Base-by-base conservation (phyloP, 2,329 filamentous ascomycete species). In the Phialemoniopsis sp. region DNA sequence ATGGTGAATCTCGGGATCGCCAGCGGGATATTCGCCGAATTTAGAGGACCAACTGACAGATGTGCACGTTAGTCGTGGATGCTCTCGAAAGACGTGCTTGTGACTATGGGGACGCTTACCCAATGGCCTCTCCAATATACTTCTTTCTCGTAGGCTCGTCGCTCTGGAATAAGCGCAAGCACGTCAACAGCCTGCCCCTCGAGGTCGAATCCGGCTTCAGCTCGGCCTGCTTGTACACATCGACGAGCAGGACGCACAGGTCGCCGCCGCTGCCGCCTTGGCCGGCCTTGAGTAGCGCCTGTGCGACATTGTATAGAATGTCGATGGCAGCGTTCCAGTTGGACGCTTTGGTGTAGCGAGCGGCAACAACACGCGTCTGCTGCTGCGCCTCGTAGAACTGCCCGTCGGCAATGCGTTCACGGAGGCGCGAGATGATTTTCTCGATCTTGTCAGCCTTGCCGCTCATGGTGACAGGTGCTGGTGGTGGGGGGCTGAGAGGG, bases 331-430 rank as follows among this genome's bases (percentile, higher is more conserved):
- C 85, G 50, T 75, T 63, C 77, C 87, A 96, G 74, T 91, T 91
- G 45, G 78, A 71, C 32, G 85, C 76, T 70, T 97, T 97, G 62
- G 91, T 82, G 68, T 98, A 95, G 42, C 94, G 89, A 30, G 89
- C 85, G 45, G 90, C 90, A 51, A 96, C 91, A 39, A 96, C 90
- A 46, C 93, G 89, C 50, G 95, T 88, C 71, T 98, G 93, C 66
- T 98, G 93, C 68, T 97, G 91, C 42, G 93, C 93, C 76, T 98
- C 93, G 71, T 98, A 98, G 75, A 81, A 96, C 60, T 93, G 85
- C 56, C 90, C 91, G 64, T 94, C 54, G 19, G 35, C 38, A 39
- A 55, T 56, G 42, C 53, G 47, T 41, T 45, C 74, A 67, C 91
- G 87, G 61, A 96, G 82, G 18, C 77, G 73, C 41, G 71, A 59